Conservation (phyloP, 208 protist species). For the Vickermania spadyakhi region DNA sequence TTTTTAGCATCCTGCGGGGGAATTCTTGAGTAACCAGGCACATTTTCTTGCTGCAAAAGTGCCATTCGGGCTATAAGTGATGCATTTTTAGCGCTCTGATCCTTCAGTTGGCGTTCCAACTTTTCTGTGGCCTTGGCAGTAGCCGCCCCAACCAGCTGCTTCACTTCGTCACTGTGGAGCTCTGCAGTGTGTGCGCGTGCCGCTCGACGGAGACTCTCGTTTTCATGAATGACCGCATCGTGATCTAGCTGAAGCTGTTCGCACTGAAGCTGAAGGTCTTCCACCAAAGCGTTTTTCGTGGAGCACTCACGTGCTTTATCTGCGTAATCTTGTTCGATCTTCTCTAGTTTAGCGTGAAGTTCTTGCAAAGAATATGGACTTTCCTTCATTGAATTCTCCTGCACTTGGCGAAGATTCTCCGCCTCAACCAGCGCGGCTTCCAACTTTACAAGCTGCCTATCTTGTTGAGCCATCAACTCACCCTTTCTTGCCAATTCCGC, state of each 20-base stretch:
- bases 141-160: too few relatives aligned
- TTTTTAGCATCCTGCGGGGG: too few relatives aligned
- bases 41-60: too few relatives aligned
- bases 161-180: not conserved
- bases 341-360: too few relatives aligned
- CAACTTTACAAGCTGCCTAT: constrained; percentile 14
- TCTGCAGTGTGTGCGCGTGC: not conserved
- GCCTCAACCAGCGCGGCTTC: not conserved
- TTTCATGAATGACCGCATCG: not conserved
- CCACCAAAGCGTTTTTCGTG: too few relatives aligned
- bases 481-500: constrained; percentile 23
- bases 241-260: not conserved
- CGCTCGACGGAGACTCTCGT: not conserved
- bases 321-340: too few relatives aligned
- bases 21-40: too few relatives aligned
- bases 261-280: not conserved
- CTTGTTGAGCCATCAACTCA: constrained; percentile 13
- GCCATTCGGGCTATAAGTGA: too few relatives aligned
- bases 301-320: too few relatives aligned
- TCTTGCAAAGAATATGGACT: too few relatives aligned
- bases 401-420: not conserved
- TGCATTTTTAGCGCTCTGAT: too few relatives aligned
- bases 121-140: not conserved
- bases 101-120: not conserved
- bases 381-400: constrained; percentile 2